phyloP scores from a whole-genome alignment of 2,329 filamentous ascomycete species.

The Penicillium sp. region DNA sequence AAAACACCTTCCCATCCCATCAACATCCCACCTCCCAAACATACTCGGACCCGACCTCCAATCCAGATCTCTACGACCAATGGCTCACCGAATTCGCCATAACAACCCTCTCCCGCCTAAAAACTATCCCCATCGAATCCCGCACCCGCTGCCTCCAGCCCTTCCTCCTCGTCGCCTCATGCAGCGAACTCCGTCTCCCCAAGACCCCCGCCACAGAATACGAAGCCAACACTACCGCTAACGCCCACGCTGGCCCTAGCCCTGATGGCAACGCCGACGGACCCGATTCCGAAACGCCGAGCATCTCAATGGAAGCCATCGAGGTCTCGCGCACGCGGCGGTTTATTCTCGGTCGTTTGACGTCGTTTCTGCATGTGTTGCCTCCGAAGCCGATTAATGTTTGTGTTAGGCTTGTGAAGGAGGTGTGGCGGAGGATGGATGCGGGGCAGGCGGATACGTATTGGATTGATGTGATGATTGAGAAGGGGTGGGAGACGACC shows the following conservation, averaged over 20 bases:
- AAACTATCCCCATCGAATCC: conserved; percentile 54
- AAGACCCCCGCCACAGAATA: conserved; percentile 6
- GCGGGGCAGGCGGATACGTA: conserved; percentile 48
- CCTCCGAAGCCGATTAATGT: conserved; percentile 55
- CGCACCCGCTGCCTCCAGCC: conserved; percentile 57
- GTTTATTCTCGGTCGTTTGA: conserved; percentile 53
- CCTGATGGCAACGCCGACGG: conserved; percentile 19
- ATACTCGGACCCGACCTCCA: conserved; percentile 5
- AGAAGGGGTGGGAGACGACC: conserved; percentile 59
- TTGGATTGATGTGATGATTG: conserved; percentile 60
- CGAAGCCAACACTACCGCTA: not conserved
- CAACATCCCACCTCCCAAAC: conserved; percentile 4
- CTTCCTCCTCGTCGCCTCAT: conserved; percentile 53
- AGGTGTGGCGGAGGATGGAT: conserved; percentile 57
- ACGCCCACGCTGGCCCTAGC: not conserved
- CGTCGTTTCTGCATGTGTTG: conserved; percentile 48
- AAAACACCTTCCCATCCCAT: not conserved
- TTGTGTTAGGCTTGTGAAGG: conserved; percentile 53
- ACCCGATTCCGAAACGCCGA: conserved; percentile 15
- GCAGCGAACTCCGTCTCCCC: conserved; percentile 54
- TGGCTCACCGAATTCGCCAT: conserved; percentile 56
- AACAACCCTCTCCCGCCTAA: conserved; percentile 52
- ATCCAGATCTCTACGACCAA: conserved; percentile 26
- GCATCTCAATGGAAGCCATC: conserved; percentile 42
- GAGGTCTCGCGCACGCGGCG: conserved; percentile 51